Conservation (phyloP, 148 eudicot genomes). For the Diospyros kaki region DNA sequence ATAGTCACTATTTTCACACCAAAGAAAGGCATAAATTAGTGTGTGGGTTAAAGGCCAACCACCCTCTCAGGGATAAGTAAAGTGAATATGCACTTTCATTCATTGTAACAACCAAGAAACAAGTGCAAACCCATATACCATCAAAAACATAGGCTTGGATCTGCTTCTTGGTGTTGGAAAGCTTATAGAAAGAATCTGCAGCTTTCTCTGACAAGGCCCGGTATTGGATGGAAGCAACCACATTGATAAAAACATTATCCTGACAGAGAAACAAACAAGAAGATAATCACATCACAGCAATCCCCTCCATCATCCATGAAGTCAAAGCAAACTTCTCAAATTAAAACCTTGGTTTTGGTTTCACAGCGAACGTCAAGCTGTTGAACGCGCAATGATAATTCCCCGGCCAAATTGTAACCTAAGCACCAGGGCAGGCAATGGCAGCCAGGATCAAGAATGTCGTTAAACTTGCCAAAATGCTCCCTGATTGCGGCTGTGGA, state of each 20-base stretch:
- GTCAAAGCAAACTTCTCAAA: too few relatives aligned
- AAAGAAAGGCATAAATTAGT: too few relatives aligned
- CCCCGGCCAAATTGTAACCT: conserved; percentile 52
- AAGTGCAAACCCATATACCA: conserved; percentile 18
- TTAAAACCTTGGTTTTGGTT: conserved; percentile 54
- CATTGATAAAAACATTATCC: too few relatives aligned
- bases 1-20: too few relatives aligned
- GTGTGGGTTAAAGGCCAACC: too few relatives aligned
- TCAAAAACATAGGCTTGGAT: conserved; percentile 47
- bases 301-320: too few relatives aligned
- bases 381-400: conserved; percentile 52
- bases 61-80: neutral
- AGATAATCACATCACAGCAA: too few relatives aligned
- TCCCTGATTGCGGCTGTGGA: conserved; percentile 55
- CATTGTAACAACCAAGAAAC: neutral
- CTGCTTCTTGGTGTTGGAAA: conserved; percentile 32
- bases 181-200: too few relatives aligned
- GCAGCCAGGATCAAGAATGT: conserved; percentile 55
- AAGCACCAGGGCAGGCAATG: conserved; percentile 61
- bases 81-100: neutral
- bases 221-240: too few relatives aligned
- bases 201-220: too few relatives aligned
- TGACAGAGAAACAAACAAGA: too few relatives aligned
- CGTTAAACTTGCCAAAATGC: conserved; percentile 50
- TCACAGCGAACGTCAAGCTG: conserved; percentile 19